Evolutionary conservation across 2,329 filamentous ascomycete species (phyloP), one percentile per base, ranked within the genome.

Genomic region (Eurotiales sp.): DNA sequence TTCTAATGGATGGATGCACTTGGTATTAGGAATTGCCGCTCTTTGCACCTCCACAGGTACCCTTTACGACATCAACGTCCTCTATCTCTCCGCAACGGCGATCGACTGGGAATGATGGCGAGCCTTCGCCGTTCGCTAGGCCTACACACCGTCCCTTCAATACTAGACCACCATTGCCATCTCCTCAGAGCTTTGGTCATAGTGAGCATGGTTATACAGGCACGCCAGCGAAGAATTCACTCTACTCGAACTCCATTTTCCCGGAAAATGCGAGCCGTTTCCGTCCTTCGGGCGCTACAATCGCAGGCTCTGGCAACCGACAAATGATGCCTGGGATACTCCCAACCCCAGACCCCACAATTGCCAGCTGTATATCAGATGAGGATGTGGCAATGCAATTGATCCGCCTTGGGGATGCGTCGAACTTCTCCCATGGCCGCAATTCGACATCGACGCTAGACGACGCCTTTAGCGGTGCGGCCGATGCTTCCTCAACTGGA

Each of bases 331-430:
- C 77, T 56, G 84, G 85, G 50, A 82, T 95, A 59, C 77, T 96
- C 57, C 91, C 91, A 17, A 99, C 93, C 2, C 93, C 93, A 22
- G 93, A 97, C 62, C 92, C 92, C n/a, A 99, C 93, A 11, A 88
- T 97, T 61, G 89, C 89, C 50, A 97, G 92, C 72, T 95, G 90
- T 69, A 92, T 99, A 70, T 97, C 92, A 12, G 93, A 99, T 67
- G 93, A 99, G 71, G 93, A 99, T 71, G 93, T 97, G 56, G 93
- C 93, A 52, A 86, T 96, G 66, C 93, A 97, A 73, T 78, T 99
- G 63, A 97, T 99, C 85, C 87, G 92, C 60, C 81, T 99, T 50
- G 91, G 93, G 41, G 91, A 96, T 67, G 89, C 91, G 61, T 93
- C 90, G 51, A 95, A 95, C 67, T 87, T 95, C 64, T 95, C 90